Evolutionary conservation across 2,329 filamentous ascomycete genomes (phyloP), one percentile per base, ranked within the genome.

Genomic region (Harringtonia lauricola): DNA sequence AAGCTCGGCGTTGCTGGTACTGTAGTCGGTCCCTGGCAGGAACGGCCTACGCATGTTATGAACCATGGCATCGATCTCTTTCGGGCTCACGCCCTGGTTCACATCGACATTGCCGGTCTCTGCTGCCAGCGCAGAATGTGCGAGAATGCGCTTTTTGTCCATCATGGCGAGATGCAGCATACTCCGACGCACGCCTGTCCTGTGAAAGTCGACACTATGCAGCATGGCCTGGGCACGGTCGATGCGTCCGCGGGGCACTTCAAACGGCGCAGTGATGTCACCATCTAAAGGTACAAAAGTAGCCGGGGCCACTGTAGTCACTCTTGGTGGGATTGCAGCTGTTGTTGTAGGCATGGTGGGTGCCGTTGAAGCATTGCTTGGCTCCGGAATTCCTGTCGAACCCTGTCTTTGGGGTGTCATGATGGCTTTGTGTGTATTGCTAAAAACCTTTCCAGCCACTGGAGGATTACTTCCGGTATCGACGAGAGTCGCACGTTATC

Each of bases 241-340:
- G 31, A 57, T 38, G 7, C 57, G 48, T 43, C 54, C 49, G 15
- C 51, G 52, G 3, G 57, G 55, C n/a, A 43, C 30, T 2, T 51
- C 43, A 24, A 52, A 49, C 2, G 57, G 54, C 41, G 54, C 44
- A 26, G 57, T 53, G 17, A 63, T 49, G 44, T 61, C 58, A 6
- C 55, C 44, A 15, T 49, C 52, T 22, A 62, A 44, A 0, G 62
- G 62, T 2, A 62, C 56, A 40, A 64, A 64, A 19, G 61, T 58
- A 33, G 54, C 54, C 1, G 58, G 56, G 2, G 53, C 49, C 9
- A 57, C 50, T 45, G 50, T 56, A 8, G 39, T 49, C 31, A 64
- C 53, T 21, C 36, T 39, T 2, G 47, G 52, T 0, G 55, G 55
- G 28, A 39, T 26, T 26, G 24, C 10, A 10, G 24, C 24, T 7